Conservation (phyloP, 1,284 basidiomycete species). For the Cutaneotrichosporon cyanovorans region DNA sequence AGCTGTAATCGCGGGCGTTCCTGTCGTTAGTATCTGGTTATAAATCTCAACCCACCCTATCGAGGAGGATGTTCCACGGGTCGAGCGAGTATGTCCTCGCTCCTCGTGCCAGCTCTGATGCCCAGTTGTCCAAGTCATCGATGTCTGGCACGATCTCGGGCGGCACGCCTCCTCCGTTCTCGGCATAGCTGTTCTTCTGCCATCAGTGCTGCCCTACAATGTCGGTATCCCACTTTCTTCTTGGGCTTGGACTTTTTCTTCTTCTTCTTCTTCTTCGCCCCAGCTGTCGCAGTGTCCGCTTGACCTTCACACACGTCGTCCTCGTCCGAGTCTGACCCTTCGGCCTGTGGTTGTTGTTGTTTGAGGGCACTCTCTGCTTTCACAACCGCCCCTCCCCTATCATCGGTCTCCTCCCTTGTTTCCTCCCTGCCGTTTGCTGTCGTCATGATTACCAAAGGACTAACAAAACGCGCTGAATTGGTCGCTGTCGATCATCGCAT, state of each 20-base stretch:
- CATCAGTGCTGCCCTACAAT: neutral
- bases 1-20: constrained; percentile 16
- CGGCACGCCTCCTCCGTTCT: constrained; percentile 21
- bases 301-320: neutral
- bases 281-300: neutral
- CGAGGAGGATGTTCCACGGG: constrained; percentile 21
- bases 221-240: constrained; percentile 9
- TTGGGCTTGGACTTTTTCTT: constrained; percentile 19
- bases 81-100: constrained; percentile 14
- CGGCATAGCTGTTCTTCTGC: constrained; percentile 6
- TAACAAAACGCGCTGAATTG: no score
- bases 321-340: no score
- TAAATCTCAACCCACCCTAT: constrained; percentile 18
- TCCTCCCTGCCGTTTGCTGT: no score
- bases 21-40: constrained; percentile 10
- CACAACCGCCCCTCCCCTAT: no score
- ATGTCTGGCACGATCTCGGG: constrained; percentile 1
- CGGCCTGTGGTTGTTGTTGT: no score
- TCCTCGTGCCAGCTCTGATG: constrained; percentile 16
- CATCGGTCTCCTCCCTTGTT: no score
- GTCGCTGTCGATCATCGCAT: no score
- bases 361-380: no score
- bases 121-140: constrained; percentile 20
- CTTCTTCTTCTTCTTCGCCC: constrained; percentile 10
- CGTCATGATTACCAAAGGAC: no score